Conservation (phyloP, 140 eudicot genomes). For the Oenanthe javanica region DNA sequence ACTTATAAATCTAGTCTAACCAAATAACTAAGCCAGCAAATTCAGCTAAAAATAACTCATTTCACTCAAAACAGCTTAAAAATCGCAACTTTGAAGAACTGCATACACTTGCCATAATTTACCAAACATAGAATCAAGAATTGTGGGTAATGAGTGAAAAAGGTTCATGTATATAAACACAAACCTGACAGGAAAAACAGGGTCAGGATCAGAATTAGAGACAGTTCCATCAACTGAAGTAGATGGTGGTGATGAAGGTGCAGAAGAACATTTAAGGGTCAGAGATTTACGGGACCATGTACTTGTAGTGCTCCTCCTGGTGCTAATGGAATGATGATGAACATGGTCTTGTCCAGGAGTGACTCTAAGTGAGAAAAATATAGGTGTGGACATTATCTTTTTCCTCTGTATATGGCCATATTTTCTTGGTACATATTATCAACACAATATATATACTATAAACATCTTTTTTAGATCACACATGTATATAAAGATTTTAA, state of each 20-base stretch:
- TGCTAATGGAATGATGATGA: neutral
- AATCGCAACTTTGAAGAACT: neutral
- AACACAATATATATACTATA: neutral
- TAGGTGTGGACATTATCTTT: neutral
- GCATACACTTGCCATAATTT: neutral
- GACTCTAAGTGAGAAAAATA: neutral
- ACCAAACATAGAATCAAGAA: neutral
- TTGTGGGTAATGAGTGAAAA: neutral
- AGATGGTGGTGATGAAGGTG: conserved; percentile 29
- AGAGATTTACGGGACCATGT: conserved; percentile 15
- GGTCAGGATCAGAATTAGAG: conserved; percentile 23
- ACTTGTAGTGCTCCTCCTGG: neutral
- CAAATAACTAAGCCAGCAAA: neutral
- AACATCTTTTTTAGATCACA: too few relatives aligned
- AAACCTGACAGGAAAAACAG: conserved; percentile 19
- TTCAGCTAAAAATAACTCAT: neutral
- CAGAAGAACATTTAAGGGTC: conserved; percentile 22
- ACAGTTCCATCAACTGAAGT: conserved; percentile 24
- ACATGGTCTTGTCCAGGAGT: neutral
- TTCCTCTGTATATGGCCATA: neutral
- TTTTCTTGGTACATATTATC: neutral
- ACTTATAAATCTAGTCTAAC: too few relatives aligned
- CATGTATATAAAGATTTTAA: too few relatives aligned
- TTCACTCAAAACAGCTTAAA: neutral
- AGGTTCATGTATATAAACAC: neutral